Evolutionary conservation across 768 basidiomycete species (phyloP).

Genomic region (Rhodotorula taiwanensis): DNA sequence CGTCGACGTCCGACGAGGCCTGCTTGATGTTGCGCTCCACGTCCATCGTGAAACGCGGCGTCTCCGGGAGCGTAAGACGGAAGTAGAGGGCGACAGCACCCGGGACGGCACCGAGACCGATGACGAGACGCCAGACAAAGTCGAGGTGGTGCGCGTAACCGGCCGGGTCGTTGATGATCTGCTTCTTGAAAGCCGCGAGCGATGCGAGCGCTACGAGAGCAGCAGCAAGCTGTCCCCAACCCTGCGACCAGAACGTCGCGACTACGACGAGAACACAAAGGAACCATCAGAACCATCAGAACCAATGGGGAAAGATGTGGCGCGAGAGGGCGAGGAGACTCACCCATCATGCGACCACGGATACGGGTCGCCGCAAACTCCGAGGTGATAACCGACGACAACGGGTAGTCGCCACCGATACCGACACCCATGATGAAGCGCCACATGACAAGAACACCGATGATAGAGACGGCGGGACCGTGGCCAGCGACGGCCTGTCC

Average conservation of each 20-base stretch:
- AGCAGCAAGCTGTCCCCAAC: constrained; percentile 67
- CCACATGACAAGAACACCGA: constrained; percentile 58
- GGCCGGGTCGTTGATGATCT: constrained; percentile 58
- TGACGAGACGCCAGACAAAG: constrained; percentile 66
- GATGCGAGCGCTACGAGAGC: constrained; percentile 59
- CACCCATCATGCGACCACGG: constrained; percentile 49
- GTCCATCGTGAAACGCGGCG: constrained; percentile 41
- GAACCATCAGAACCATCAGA: constrained; percentile 41
- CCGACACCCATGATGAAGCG: constrained; percentile 54
- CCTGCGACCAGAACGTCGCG: constrained; percentile 49
- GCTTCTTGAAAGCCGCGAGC: constrained; percentile 58
- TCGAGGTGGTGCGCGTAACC: constrained; percentile 52
- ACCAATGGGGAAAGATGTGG: not conserved
- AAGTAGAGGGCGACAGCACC: constrained; percentile 70
- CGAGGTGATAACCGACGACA: constrained; percentile 45
- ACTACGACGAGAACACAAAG: constrained; percentile 46
- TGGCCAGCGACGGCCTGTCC: constrained; percentile 53
- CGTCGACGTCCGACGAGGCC: constrained; percentile 31
- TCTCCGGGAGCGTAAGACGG: constrained; percentile 65
- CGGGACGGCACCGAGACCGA: constrained; percentile 65
- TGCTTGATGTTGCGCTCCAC: constrained; percentile 42
- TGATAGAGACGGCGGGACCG: constrained; percentile 56
- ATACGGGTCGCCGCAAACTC: constrained; percentile 62
- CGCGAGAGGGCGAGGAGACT: constrained; percentile 8
- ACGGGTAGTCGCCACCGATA: constrained; percentile 71